phyloP scores from a whole-genome alignment of 768 basidiomycete species.

The Mycena floridula region DNA sequence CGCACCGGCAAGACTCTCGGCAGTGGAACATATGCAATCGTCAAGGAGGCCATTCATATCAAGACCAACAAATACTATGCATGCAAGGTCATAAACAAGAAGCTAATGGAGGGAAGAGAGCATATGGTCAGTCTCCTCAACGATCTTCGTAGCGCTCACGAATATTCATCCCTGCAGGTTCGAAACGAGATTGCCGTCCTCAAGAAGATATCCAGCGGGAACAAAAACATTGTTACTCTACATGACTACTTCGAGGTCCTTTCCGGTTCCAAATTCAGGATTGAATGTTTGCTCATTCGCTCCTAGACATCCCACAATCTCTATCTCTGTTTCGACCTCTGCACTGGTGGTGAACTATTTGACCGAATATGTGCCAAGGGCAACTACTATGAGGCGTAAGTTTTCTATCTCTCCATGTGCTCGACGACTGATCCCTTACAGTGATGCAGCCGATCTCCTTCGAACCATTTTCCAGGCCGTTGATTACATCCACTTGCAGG shows the following conservation, averaged over 20 bases:
- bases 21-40: slow-evolving; percentile 92
- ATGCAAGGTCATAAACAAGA: slow-evolving; percentile 99
- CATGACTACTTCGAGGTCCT: slow-evolving; percentile 94
- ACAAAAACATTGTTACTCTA: slow-evolving; percentile 86
- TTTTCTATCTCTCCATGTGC: slow-evolving; percentile 7
- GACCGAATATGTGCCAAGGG: slow-evolving; percentile 98
- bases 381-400: slow-evolving; percentile 91
- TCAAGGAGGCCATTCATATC: slow-evolving; percentile 93
- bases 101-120: slow-evolving; percentile 96
- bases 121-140: slow-evolving; percentile 69
- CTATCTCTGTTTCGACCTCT: slow-evolving; percentile 93
- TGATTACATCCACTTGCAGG: slow-evolving; percentile 84
- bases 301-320: slow-evolving; percentile 82
- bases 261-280: too few species aligned
- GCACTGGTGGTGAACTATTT: slow-evolving; percentile 97
- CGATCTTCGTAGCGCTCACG: slow-evolving; percentile 6
- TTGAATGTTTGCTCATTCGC: too few species aligned
- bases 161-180: slow-evolving; percentile 44
- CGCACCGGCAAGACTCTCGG: slow-evolving; percentile 85
- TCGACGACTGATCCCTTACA: slow-evolving; percentile 21
- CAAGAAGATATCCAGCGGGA: slow-evolving; percentile 87
- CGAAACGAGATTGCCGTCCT: slow-evolving; percentile 96
- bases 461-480: slow-evolving; percentile 85
- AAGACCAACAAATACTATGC: slow-evolving; percentile 91
- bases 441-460: slow-evolving; percentile 86